Evolutionary conservation across 495 filamentous ascomycete genomes (phyloP), one percentile per base, ranked within the genome.

Genomic region (Tuber melanosporum): DNA sequence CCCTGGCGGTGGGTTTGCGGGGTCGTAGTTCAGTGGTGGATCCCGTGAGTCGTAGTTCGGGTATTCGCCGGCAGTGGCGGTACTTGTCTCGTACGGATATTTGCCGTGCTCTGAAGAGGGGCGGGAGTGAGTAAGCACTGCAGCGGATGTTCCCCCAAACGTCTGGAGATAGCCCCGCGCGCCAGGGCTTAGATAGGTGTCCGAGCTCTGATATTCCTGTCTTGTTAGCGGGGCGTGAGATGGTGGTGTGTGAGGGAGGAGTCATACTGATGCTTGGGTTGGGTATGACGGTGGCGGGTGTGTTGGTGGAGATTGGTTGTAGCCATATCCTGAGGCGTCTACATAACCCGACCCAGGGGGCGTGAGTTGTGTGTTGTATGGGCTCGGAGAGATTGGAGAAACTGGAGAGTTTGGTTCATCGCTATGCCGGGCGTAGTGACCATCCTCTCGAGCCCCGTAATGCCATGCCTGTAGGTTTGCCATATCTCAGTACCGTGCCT

Each of bases 141-240:
- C 45, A 49, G 76, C 71, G 46, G 70, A 72, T 26, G 62, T 73
- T 20, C 78, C 71, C 14, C 78, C 78, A 17, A 80, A 80, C 73
- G 73, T 73, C 47, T 73, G 46, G 62, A 76, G 73, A 71, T 80
- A 80, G 17, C 57, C 78, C 71, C 47, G 71, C 9, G 78, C 77
- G 36, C 78, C 78, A 73, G 46, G 72, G 32, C 45, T 71, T 72
- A 57, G 70, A 47, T 73, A 72, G 49, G 42, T 74, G 73, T 62
- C n/a, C 9, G 43, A 5, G 41, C 20, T 47, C 46, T 32, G 36
- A 44, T 73, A 73, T 73, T 47, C n/a, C 41, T 43, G 22, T 39
- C 26, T 47, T 73, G 43, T 73, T 19, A 32, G 46, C 15, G 17
- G 43, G 36, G 43, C 14, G 22, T 20, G 12, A 46, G 22, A 44